Evolutionary conservation across 306 rosid genomes (phyloP).

Genomic region (Amphicarpaea edgeworthii): DNA sequence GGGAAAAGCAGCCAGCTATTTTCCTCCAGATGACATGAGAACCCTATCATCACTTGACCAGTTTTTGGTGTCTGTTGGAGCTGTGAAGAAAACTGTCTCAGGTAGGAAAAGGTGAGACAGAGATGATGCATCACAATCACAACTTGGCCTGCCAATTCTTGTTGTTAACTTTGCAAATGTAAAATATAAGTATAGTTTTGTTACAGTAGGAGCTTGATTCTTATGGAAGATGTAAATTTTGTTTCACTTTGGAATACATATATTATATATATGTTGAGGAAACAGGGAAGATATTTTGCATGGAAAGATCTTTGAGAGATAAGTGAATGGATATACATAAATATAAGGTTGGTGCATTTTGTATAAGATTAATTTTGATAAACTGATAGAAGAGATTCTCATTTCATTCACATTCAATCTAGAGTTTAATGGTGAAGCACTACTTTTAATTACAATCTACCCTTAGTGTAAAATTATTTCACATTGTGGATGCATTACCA

Average conservation of each 20-base stretch:
- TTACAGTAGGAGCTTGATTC: slow-evolving; percentile 32
- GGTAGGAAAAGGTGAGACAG: slow-evolving; percentile 68
- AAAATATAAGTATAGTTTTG: slow-evolving; percentile 43
- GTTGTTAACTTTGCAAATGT: slow-evolving; percentile 41
- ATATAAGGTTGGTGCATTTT: slow-evolving; percentile 19
- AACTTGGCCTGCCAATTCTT: slow-evolving; percentile 24
- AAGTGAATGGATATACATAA: not conserved
- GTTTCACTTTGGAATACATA: slow-evolving; percentile 22
- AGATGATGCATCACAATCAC: not conserved
- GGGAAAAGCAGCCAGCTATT: slow-evolving; percentile 95
- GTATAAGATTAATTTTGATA: no score
- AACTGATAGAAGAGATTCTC: no score
- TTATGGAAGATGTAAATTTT: slow-evolving; percentile 46
- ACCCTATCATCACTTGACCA: slow-evolving; percentile 89
- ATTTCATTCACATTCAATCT: no score
- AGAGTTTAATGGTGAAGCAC: no score
- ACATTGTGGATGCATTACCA: no score
- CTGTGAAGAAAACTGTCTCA: slow-evolving; percentile 87
- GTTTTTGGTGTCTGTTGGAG: slow-evolving; percentile 91
- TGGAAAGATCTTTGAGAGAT: not conserved
- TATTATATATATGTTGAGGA: slow-evolving; percentile 27
- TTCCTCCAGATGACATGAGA: slow-evolving; percentile 97
- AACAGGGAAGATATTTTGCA: slow-evolving; percentile 9
- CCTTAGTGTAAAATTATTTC: no score
- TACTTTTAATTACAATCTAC: no score